A percentile compares a stretch with the other conserved stretches of the same genome.
Evolutionary conservation across 2,329 filamentous ascomycete genomes (phyloP).

Genomic region (Curvularia lunata): DNA sequence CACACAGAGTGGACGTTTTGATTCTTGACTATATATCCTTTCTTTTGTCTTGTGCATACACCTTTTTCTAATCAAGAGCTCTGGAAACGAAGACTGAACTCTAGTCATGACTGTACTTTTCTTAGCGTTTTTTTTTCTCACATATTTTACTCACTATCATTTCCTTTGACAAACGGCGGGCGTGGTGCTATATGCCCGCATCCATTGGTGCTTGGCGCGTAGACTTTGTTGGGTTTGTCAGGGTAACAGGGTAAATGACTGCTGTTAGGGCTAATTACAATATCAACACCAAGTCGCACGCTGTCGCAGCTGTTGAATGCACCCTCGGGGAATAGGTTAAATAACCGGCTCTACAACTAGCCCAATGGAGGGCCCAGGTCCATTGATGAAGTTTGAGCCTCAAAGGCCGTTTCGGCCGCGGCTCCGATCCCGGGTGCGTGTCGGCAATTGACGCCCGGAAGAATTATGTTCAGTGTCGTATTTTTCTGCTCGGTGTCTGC

Average conservation of each 20-base stretch:
- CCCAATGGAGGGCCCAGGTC: background rate
- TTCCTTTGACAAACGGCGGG: background rate
- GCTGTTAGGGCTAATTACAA: conserved; percentile 1
- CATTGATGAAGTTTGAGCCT: conserved; percentile 21
- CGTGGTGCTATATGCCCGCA: background rate
- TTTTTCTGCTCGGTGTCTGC: background rate
- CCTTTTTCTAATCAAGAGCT: conserved; percentile 2
- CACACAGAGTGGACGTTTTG: background rate
- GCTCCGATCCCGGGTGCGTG: conserved; percentile 26
- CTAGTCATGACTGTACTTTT: conserved; percentile 11
- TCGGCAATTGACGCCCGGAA: conserved; percentile 31
- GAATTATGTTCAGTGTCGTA: conserved; percentile 22
- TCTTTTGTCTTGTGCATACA: conserved; percentile 15
- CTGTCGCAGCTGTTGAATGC: conserved; percentile 1
- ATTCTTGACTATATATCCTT: conserved; percentile 12
- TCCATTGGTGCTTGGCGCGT: conserved; percentile 7
- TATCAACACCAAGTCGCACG: conserved; percentile 14
- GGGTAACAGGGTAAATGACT: background rate
- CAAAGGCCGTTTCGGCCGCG: conserved; percentile 33
- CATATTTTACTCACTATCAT: conserved; percentile 12
- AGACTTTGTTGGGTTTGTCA: background rate
- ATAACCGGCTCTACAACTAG: conserved; percentile 21
- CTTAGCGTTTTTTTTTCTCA: conserved; percentile 6
- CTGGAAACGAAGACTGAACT: background rate
- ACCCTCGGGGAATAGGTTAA: conserved; percentile 30